Percentiles rank a stretch among this genome's conserved stretches.
These are phyloP conservation scores for Paraphoma chrysanthemicola DNA, from an alignment of 2,329 filamentous ascomycete genomes.

Conservation along the genomic window DNA sequence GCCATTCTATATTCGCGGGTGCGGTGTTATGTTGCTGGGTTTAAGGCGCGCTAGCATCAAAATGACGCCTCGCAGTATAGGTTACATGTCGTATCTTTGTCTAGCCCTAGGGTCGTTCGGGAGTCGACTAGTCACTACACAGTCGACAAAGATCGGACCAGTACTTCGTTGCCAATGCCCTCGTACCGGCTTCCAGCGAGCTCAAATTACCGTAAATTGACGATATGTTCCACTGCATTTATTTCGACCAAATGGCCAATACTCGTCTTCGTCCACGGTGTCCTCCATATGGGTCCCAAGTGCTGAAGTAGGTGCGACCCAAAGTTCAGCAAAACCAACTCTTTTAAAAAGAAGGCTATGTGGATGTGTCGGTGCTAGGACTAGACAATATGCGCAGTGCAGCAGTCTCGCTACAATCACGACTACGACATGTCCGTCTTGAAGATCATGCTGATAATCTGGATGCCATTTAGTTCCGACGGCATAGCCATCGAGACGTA, in stretches of 20 bases:
- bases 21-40: no score
- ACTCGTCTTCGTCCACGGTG: not conserved
- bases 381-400: not conserved
- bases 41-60: no score
- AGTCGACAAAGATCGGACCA: no score
- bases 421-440: not conserved
- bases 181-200: no score
- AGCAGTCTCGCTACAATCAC: not conserved
- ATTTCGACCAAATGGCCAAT: not conserved
- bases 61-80: no score
- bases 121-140: no score
- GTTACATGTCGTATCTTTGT: no score
- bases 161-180: no score
- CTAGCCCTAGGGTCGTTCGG: no score
- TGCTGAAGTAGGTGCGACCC: not conserved
- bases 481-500: not conserved
- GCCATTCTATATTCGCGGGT: no score
- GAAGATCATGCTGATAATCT: not conserved
- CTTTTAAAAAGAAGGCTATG: not conserved
- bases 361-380: not conserved
- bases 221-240: not conserved
- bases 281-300: not conserved
- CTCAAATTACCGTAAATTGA: not conserved
- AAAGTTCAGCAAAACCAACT: not conserved
- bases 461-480: not conserved